phyloP scores from a whole-genome alignment of 1,284 basidiomycete genomes.

The Moesziomyces globuligerus region DNA sequence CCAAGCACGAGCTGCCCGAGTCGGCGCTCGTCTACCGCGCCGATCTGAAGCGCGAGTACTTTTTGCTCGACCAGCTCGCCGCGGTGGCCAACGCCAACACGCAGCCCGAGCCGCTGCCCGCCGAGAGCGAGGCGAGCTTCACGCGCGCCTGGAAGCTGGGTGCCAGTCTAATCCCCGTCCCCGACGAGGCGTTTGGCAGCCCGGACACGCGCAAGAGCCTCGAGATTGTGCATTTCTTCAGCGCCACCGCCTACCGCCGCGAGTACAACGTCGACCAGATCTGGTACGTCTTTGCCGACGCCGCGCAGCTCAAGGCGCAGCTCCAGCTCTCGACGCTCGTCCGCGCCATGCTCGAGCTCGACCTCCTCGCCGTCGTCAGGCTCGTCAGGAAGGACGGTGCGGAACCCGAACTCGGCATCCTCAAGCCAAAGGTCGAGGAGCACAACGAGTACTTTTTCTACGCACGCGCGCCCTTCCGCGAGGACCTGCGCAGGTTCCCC shows the following conservation, averaged over 20 bases:
- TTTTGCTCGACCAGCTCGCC: constrained; percentile 46
- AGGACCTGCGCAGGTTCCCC: constrained; percentile 86
- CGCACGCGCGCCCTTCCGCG: constrained; percentile 87
- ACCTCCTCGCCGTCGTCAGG: constrained; percentile 79
- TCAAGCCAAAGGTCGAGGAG: constrained; percentile 50
- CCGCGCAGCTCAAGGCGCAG: constrained; percentile 77
- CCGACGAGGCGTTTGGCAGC: constrained; percentile 77
- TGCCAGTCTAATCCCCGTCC: constrained; percentile 79
- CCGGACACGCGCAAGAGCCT: constrained; percentile 81
- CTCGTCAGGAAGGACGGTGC: constrained; percentile 79
- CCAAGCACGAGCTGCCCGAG: constrained; percentile 4
- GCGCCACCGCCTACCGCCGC: constrained; percentile 65
- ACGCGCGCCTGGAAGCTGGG: constrained; percentile 91
- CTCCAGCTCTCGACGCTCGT: constrained; percentile 86
- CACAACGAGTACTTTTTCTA: constrained; percentile 52
- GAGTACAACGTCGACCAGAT: constrained; percentile 87
- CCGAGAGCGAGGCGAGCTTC: constrained; percentile 77
- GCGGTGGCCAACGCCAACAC: constrained; percentile 62
- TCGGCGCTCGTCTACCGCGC: constrained; percentile 25
- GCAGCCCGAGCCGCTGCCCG: constrained; percentile 70
- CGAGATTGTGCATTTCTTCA: constrained; percentile 87
- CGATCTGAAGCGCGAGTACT: constrained; percentile 40
- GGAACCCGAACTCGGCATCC: constrained; percentile 74
- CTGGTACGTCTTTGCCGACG: constrained; percentile 85
- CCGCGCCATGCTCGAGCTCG: constrained; percentile 78